Base-by-base conservation (phyloP, 2,329 filamentous ascomycete genomes). In the Phoma sp. region DNA sequence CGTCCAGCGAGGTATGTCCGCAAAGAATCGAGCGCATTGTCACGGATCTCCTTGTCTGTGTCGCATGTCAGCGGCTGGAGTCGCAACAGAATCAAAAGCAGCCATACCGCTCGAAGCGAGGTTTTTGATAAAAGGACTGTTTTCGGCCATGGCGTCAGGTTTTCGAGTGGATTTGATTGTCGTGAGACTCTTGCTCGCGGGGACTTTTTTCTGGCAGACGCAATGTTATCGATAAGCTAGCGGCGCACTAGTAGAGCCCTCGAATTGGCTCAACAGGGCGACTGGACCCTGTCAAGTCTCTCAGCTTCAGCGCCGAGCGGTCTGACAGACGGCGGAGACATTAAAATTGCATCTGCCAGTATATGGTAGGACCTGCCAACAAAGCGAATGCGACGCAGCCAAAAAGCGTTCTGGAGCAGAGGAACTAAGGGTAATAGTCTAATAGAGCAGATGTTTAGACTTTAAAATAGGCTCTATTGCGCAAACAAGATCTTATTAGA, bases 91-190 rank as follows among this genome's bases (percentile, higher is more conserved):
- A 1, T 7, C 1, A 13, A n/a, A 9, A 14, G 18, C 2, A 3
- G 14, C 2, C 33, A 14, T 50, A 93, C 91, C 90, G 77, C 89
- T 95, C 32, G 91, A 93, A 50, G 90, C 90, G 60, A 96, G 86
- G 71, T 93, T 88, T 75, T 87, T 89, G 60, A 96, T 88, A 64
- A 96, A 96, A 5, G 90, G 89, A 59, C 77, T 82, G 52, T 79
- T 81, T 8, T 47, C 48, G 13, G 52, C 46, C 52, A 55, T 55
- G 36, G 30, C n/a, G 42, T 7, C 13, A 18, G 7, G 1, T 42
- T 1, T 32, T 33, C 10, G 13, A 18, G 4, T 24, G 46, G 40
- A 44, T 55, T 32, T 42, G 39, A 36, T 40, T 24, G 29, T 29
- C n/a, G 35, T 30, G 23, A 55, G 30, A 37, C 40, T 44, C 47